phyloP scores from a whole-genome alignment of 148 eudicot species.

The Polygonum aviculare region DNA sequence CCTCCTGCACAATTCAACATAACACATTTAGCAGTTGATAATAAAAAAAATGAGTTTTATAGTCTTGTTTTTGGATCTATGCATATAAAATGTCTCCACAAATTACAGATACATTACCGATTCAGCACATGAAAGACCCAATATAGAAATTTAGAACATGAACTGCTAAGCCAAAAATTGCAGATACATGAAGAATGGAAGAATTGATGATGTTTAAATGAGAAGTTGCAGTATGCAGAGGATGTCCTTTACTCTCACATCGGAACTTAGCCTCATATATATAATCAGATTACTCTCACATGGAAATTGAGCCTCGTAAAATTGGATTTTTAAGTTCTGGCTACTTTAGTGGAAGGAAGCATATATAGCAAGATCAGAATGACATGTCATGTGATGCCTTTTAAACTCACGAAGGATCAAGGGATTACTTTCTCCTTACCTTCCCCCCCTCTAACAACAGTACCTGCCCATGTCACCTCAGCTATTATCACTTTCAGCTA shows the following conservation, averaged over 20 bases:
- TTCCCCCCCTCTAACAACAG: background rate
- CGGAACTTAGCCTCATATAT: too few relatives aligned
- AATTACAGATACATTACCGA: background rate
- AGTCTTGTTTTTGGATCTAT: background rate
- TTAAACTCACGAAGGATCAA: background rate
- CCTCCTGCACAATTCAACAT: slow-evolving; percentile 47
- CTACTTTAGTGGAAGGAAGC: background rate
- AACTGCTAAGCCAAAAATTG: background rate
- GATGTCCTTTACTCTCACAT: background rate
- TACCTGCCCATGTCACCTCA: background rate
- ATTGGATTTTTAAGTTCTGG: background rate
- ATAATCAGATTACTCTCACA: background rate
- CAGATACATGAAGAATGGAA: background rate
- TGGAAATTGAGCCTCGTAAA: background rate
- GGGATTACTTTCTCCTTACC: background rate
- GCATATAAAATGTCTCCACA: background rate
- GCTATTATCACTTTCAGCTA: background rate
- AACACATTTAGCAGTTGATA: slow-evolving; percentile 1
- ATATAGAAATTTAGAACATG: background rate
- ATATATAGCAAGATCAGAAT: background rate
- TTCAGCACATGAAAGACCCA: background rate
- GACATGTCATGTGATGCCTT: background rate
- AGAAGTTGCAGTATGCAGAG: background rate
- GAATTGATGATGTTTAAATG: background rate
- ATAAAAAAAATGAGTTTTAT: background rate